Conservation (phyloP, 441 rosid genomes). For the Breynia disticha region DNA sequence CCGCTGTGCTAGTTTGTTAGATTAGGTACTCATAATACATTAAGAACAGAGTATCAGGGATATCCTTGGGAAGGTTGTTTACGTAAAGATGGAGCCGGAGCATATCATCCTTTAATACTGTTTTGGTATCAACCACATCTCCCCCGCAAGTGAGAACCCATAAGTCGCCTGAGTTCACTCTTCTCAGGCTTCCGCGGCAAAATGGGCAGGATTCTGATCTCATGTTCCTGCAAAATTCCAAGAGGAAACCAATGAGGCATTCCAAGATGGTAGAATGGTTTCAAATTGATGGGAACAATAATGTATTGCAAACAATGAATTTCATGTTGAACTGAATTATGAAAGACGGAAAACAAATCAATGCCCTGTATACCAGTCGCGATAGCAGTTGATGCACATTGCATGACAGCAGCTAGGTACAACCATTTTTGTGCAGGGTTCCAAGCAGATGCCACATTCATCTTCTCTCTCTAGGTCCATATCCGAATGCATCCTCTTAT, state of each 20-base stretch:
- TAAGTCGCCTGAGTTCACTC: slow-evolving; percentile 86
- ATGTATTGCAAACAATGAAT: no score
- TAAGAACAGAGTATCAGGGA: slow-evolving; percentile 70
- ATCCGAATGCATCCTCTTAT: slow-evolving; percentile 17
- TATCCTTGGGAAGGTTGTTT: slow-evolving; percentile 72
- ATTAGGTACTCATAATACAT: slow-evolving; percentile 78
- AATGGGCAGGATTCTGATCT: slow-evolving; percentile 95
- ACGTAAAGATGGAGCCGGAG: slow-evolving; percentile 64
- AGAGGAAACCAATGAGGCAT: slow-evolving; percentile 1
- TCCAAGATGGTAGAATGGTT: neutral
- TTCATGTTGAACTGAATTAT: no score
- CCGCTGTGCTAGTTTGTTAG: slow-evolving; percentile 10
- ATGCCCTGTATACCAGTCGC: slow-evolving; percentile 50
- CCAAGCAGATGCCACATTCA: slow-evolving; percentile 95
- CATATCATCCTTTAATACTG: slow-evolving; percentile 59
- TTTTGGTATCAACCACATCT: slow-evolving; percentile 72
- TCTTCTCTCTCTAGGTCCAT: slow-evolving; percentile 69
- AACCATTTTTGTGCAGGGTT: slow-evolving; percentile 90
- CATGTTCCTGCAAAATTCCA: slow-evolving; percentile 51
- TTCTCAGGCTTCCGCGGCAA: slow-evolving; percentile 81
- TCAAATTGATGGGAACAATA: no score
- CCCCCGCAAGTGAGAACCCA: slow-evolving; percentile 86
- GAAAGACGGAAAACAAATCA: neutral
- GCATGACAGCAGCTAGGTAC: slow-evolving; percentile 88
- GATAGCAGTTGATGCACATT: slow-evolving; percentile 95